Base-by-base conservation (phyloP, 352 stramenopile genomes). In the Phytophthora aleatoria region DNA sequence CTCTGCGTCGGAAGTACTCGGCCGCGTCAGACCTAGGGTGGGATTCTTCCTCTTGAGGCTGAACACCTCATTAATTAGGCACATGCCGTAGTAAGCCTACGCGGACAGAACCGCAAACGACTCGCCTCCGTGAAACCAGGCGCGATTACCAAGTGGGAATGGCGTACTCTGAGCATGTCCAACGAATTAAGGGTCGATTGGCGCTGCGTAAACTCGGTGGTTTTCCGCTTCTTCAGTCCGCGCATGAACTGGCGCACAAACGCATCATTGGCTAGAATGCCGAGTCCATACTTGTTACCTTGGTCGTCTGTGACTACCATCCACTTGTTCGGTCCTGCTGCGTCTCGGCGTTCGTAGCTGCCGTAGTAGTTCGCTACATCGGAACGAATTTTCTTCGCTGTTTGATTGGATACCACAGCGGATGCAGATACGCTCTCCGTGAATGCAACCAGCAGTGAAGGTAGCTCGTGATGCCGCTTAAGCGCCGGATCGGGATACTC, bases 1-100 rank as follows among this genome's bases (percentile, higher is more conserved):
- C 7, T 6, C 57, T 1, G 26, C 28, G 9, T 57, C 28, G 2
- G n/a, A 24, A 3, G 27, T 26, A 36, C 57, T 48, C 1, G 1
- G n/a, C 28, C 7, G 20, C 20, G 47, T 57, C 47, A 57, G 12
- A 5, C 47, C 57, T 51, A 57, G 27, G 3, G 47, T 52, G 26
- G 51, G 3, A 27, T 57, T 64, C n/a, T 57, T 57, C 38, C 57
- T 49, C 24, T 58, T 48, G 2, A 59, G 41, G 4, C 28, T 54
- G 13, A 53, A 15, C 12, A 65, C 33, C 30, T 65, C 57, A 5
- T 65, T 59, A 24, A 65, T 53, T 15, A 48, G 49, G 33, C 48
- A 65, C 49, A 58, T 65, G 8, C 48, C 31, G 26, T 65, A 65
- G 3, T 59, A 59, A 20, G 20, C 20, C 20, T 1, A 20, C 20